phyloP scores from a whole-genome alignment of 495 filamentous ascomycete species.

The Friedmanniomyces simplex region DNA sequence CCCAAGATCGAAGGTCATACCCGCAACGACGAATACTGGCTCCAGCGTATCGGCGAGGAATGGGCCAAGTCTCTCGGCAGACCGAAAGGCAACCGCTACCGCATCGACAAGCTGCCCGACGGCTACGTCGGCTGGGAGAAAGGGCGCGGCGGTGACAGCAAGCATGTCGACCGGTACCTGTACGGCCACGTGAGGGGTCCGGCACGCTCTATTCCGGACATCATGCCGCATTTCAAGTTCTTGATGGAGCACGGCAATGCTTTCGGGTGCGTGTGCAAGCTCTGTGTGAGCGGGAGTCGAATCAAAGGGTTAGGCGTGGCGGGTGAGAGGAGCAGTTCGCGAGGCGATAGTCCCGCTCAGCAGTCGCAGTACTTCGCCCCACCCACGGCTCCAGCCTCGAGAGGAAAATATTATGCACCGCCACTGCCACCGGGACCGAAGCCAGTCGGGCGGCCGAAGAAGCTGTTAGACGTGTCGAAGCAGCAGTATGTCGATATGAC shows the following conservation, averaged over 20 bases:
- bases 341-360: background rate
- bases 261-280: slow-evolving; percentile 34
- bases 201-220: slow-evolving; percentile 43
- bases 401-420: background rate
- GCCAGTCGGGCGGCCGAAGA: background rate
- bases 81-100: slow-evolving; percentile 34
- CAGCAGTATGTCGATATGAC: background rate
- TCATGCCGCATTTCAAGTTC: slow-evolving; percentile 49
- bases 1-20: slow-evolving; percentile 15
- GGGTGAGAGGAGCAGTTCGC: background rate
- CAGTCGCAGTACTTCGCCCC: background rate
- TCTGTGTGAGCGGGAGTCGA: slow-evolving; percentile 20
- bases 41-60: slow-evolving; percentile 11
- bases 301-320: background rate
- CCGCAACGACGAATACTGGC: slow-evolving; percentile 18
- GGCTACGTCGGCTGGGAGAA: slow-evolving; percentile 45
- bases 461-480: too few relatives aligned
- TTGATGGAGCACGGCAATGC: slow-evolving; percentile 40
- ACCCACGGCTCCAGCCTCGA: background rate
- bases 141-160: slow-evolving; percentile 26
- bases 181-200: slow-evolving; percentile 46
- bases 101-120: slow-evolving; percentile 43
- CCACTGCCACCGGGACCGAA: background rate
- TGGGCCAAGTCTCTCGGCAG: slow-evolving; percentile 4
- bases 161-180: slow-evolving; percentile 41